Evolutionary conservation across 2,329 filamentous ascomycete species (phyloP).

Genomic region (Emmonsia crescens): DNA sequence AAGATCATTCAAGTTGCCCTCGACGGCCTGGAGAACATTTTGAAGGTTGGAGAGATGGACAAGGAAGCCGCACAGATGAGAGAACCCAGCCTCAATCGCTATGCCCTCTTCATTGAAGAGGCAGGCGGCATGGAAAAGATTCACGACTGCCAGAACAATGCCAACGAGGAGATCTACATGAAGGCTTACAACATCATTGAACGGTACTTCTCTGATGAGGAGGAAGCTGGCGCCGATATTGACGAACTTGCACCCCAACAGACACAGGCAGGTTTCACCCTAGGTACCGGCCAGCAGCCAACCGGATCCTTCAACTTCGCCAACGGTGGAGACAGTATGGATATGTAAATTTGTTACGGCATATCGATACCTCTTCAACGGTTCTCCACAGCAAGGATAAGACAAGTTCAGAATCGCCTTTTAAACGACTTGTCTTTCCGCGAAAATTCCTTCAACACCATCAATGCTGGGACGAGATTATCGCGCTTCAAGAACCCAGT

Average conservation of each 20-base stretch:
- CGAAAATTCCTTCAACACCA: background rate
- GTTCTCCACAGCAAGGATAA: background rate
- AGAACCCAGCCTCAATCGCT: slow-evolving; percentile 65
- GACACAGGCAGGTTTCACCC: slow-evolving; percentile 65
- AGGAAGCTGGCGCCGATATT: slow-evolving; percentile 66
- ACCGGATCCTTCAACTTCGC: slow-evolving; percentile 84
- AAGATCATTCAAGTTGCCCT: slow-evolving; percentile 99
- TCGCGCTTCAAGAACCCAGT: background rate
- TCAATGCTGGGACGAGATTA: background rate
- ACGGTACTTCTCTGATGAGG: slow-evolving; percentile 99
- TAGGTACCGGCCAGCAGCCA: slow-evolving; percentile 49
- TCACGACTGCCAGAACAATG: slow-evolving; percentile 98
- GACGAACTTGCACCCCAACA: slow-evolving; percentile 66
- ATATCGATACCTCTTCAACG: background rate
- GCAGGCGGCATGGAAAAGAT: slow-evolving; percentile 99
- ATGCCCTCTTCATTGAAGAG: slow-evolving; percentile 96
- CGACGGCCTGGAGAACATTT: slow-evolving; percentile 95
- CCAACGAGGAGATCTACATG: slow-evolving; percentile 99
- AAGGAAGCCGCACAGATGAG: slow-evolving; percentile 61
- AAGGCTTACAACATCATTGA: slow-evolving; percentile 99
- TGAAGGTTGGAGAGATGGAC: slow-evolving; percentile 98
- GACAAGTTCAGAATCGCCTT: background rate
- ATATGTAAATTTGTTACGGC: slow-evolving; percentile 47
- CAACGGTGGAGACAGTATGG: slow-evolving; percentile 60
- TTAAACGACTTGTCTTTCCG: background rate